Evolutionary conservation across 176 grass and related monocot species (phyloP).

Genomic region (Avena atlantica): DNA sequence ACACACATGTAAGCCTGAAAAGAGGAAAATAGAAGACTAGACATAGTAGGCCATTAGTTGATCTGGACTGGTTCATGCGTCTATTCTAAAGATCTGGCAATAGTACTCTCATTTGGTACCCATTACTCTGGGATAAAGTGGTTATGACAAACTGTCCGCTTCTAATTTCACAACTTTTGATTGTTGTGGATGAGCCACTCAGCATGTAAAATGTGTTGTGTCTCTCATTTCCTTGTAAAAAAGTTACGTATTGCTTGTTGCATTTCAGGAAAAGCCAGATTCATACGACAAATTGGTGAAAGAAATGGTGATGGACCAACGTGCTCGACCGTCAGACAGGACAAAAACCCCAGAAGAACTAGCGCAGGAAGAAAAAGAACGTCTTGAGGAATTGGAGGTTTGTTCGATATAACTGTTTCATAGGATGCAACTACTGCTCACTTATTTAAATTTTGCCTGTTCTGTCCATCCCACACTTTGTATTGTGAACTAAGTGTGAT

Average conservation of each 20-base stretch:
- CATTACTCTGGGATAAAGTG: neutral
- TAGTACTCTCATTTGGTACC: conserved; percentile 12
- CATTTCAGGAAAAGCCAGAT: conserved; percentile 61
- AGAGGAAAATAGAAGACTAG: neutral
- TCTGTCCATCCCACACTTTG: neutral
- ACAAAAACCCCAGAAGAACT: conserved; percentile 97
- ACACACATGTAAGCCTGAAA: conserved; percentile 2
- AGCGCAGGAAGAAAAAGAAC: conserved; percentile 88
- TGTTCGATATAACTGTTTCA: neutral
- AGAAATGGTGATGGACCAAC: conserved; percentile 84
- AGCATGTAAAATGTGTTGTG: neutral
- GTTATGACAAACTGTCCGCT: neutral
- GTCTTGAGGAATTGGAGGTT: conserved; percentile 88
- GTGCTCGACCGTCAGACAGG: conserved; percentile 81
- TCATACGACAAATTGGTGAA: conserved; percentile 92
- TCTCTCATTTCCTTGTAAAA: conserved; percentile 5
- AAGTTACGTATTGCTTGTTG: conserved; percentile 38
- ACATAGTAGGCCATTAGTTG: neutral
- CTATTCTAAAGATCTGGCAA: neutral
- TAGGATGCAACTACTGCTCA: conserved; percentile 3
- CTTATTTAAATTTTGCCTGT: conserved; percentile 38
- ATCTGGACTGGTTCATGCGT: neutral
- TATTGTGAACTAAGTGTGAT: conserved; percentile 30
- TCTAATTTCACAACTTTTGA: conserved; percentile 2
- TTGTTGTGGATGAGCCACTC: conserved; percentile 8